Conservation (phyloP, 2,329 filamentous ascomycete genomes). For the Alternaria longipes region DNA sequence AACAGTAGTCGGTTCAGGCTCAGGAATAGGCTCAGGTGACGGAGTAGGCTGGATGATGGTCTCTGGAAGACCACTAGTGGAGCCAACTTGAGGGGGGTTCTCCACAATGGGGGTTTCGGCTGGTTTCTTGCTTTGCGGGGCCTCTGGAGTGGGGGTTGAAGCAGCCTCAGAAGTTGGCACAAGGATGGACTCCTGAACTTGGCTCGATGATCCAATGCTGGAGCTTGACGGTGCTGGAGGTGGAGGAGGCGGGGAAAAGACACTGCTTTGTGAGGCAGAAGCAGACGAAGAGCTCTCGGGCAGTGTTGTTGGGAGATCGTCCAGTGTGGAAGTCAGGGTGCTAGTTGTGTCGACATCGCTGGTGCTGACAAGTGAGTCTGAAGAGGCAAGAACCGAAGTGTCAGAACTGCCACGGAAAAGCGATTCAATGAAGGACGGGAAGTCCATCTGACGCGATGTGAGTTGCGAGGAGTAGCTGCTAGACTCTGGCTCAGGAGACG, state of each 20-base stretch:
- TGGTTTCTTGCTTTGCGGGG: conserved; percentile 3
- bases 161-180: not conserved
- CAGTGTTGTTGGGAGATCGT: conserved; percentile 29
- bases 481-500: conserved; percentile 12
- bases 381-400: conserved; percentile 19
- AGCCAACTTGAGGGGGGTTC: conserved; percentile 9
- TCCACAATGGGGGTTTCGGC: conserved; percentile 2
- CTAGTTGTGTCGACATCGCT: conserved; percentile 23
- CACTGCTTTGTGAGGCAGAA: conserved; percentile 5
- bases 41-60: conserved; percentile 24
- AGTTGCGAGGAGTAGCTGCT: conserved; percentile 27
- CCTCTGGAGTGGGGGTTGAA: conserved; percentile 14
- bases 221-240: conserved; percentile 4
- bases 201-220: not conserved
- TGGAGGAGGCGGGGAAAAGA: conserved; percentile 7
- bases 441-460: conserved; percentile 34
- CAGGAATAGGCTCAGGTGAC: conserved; percentile 10
- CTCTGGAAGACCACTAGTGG: conserved; percentile 27
- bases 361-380: conserved; percentile 15
- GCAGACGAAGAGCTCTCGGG: conserved; percentile 15
- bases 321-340: conserved; percentile 20
- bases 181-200: not conserved
- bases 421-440: conserved; percentile 40
- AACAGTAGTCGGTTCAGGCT: conserved; percentile 8
- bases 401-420: conserved; percentile 32